Base-by-base conservation (phyloP, 352 stramenopile species). In the Pythium aphanidermatum region DNA sequence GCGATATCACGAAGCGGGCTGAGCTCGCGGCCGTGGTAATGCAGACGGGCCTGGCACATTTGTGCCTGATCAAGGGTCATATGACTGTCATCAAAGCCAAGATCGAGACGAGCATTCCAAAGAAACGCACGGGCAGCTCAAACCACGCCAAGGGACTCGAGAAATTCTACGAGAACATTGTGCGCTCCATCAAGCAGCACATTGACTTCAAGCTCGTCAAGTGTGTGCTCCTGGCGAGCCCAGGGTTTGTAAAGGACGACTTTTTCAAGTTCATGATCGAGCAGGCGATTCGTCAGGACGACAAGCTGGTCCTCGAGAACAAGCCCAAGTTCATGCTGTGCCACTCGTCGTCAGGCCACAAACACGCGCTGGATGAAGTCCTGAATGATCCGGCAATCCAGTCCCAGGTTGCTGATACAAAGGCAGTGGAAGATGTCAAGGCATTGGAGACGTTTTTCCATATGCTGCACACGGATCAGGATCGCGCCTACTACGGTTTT, bases 151-250 rank as follows among this genome's bases (percentile, higher is more conserved):
- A 99, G 69, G 85, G 88, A 2, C 83, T 92, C 9, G 71, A 91
- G 19, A 97, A 96, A 60, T 99, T 99, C 48, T 98, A 98, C 66
- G 86, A 98, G 53, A 95, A 95, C 37, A 83, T 98, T 29, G 96
- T 98, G 67, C 83, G 91, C 54, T 96, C 93, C 4, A 84, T 99
- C 57, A 74, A 97, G 45, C 81, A 93, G 52, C 89, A 98, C 65
- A 85, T 99, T 23, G 91, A 98, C 67, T 99, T 99, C 50, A 83
- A 86, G 50, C 87, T 97, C 26, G 80, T 99, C 58, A 99, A 99
- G 65, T 96, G 85, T 46, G 74, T 99, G 45, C 63, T 99, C 45
- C 47, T 99, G 3, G 96, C 90, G 35, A 97, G 84, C 53, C 96
- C 96, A 12, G 96, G 96, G 13, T 98, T 98, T 43, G 85, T 98